Evolutionary conservation across 164 flowering plant species (phyloP).

Genomic region (Vitis riparia): DNA sequence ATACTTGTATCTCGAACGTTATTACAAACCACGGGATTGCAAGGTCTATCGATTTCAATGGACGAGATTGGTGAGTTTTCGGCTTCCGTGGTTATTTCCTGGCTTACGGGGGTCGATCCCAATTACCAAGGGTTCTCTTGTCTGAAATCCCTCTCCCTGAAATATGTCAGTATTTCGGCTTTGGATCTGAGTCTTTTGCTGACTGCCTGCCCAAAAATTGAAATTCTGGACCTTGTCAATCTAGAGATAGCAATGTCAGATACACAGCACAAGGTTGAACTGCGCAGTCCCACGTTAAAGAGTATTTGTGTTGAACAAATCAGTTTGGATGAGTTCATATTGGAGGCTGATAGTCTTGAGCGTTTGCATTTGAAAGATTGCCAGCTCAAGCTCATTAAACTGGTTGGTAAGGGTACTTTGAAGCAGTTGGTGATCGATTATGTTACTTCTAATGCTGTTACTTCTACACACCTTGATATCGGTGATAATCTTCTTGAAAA

Average conservation of each 20-base stretch:
- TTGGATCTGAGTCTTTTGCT: constrained; percentile 80
- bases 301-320: constrained; percentile 73
- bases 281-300: constrained; percentile 80
- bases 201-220: constrained; percentile 80
- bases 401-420: constrained; percentile 71
- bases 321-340: constrained; percentile 73
- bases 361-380: constrained; percentile 77
- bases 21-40: constrained; percentile 74
- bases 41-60: constrained; percentile 51
- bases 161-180: constrained; percentile 76
- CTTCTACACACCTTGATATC: constrained; percentile 77
- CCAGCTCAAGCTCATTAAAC: constrained; percentile 72
- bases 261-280: constrained; percentile 37
- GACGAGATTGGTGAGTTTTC: constrained; percentile 85
- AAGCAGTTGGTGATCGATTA: constrained; percentile 61
- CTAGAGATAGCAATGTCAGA: constrained; percentile 91
- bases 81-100: constrained; percentile 84
- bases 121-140: constrained; percentile 78
- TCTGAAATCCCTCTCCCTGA: constrained; percentile 65
- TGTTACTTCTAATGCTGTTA: constrained; percentile 43
- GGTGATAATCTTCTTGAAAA: constrained; percentile 55
- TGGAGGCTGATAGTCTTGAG: constrained; percentile 85
- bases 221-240: constrained; percentile 57
- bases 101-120: constrained; percentile 92
- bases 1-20: constrained; percentile 55